Evolutionary conservation across 768 basidiomycete genomes (phyloP), one percentile per base, ranked within the genome.

Genomic region (Phaffia australis): DNA sequence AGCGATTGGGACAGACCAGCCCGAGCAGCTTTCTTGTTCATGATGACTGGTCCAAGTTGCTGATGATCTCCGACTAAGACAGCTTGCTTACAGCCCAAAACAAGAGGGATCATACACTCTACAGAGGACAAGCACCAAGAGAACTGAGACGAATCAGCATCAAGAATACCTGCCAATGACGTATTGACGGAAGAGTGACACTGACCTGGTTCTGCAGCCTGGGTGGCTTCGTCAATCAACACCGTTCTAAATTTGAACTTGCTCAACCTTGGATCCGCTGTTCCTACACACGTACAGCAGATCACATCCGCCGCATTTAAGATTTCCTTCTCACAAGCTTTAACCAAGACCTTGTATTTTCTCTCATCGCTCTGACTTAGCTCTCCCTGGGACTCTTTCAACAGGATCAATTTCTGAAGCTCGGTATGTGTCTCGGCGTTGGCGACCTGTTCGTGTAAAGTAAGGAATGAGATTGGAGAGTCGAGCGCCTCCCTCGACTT

Each of bases 1-100:
- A 99, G 85, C 0, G 95, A 99, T 74, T 98, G 95, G 0, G 93
- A 97, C 49, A 99, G 83, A 23, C 95, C 95, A 5, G 95, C 95
- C n/a, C 92, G 88, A 1, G 95, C 94, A 0, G 95, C 95, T 75
- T 99, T 98, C 83, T 99, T 99, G 83, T 98, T 99, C 95, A 99
- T 98, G 76, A 99, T 97, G 73, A 98, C 95, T 8, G 95, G 95
- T 0, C 95, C 95, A 59, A 98, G 85, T 81, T 98, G 95, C 80
- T 88, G 75, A 76, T 95, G 89, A 78, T 97, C 94, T 62, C 95
- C 95, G 63, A 99, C 95, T 50, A 99, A 83, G 30, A 99, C 95
- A 64, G 91, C 91, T 74, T 99, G 95, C 77, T 98, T 98, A 76
- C 93, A 98, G 18, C 95, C 95, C 73, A 99, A 84, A 7, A 98